A percentile compares a stretch with the other conserved stretches of the same genome.
Evolutionary conservation across 2,329 filamentous ascomycete species (phyloP).

Genomic region (Curvularia eragrostidis): DNA sequence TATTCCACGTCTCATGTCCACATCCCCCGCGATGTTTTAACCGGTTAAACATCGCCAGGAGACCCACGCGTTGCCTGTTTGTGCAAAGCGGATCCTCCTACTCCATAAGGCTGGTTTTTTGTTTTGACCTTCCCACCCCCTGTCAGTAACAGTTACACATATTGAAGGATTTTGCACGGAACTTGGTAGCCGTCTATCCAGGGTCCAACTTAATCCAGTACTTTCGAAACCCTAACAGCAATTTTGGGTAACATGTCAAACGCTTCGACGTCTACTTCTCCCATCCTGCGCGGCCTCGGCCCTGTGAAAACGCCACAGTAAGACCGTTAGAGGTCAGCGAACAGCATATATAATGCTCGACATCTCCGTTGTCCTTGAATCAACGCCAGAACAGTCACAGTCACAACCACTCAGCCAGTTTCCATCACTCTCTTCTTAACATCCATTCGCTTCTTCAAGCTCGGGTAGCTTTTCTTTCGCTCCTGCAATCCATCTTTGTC

Average conservation of each 20-base stretch:
- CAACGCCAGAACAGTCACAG: slow-evolving; percentile 4
- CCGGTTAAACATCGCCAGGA: not conserved
- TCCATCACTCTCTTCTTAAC: slow-evolving; percentile 17
- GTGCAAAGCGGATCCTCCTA: not conserved
- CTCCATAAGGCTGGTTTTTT: slow-evolving; percentile 11
- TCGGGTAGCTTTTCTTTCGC: slow-evolving; percentile 41
- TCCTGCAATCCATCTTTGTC: slow-evolving; percentile 11
- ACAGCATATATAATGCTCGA: slow-evolving; percentile 19
- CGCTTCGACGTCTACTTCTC: slow-evolving; percentile 21
- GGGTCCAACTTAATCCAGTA: not conserved
- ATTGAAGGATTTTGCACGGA: slow-evolving; percentile 1
- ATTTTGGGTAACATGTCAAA: slow-evolving; percentile 15
- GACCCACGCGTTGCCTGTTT: not conserved
- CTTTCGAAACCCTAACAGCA: slow-evolving; percentile 16
- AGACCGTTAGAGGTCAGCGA: slow-evolving; percentile 4
- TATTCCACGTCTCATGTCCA: not conserved
- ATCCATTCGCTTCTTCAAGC: slow-evolving; percentile 34
- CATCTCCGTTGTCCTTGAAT: slow-evolving; percentile 7
- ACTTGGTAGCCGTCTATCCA: slow-evolving; percentile 8
- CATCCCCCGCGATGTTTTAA: not conserved
- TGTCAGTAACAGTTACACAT: slow-evolving; percentile 3
- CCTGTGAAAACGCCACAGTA: slow-evolving; percentile 10
- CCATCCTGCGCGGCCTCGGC: slow-evolving; percentile 17
- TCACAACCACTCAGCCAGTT: slow-evolving; percentile 6
- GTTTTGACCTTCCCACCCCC: slow-evolving; percentile 20